Conservation (phyloP, 106 monocot genomes). For the Dendrobium nobile region DNA sequence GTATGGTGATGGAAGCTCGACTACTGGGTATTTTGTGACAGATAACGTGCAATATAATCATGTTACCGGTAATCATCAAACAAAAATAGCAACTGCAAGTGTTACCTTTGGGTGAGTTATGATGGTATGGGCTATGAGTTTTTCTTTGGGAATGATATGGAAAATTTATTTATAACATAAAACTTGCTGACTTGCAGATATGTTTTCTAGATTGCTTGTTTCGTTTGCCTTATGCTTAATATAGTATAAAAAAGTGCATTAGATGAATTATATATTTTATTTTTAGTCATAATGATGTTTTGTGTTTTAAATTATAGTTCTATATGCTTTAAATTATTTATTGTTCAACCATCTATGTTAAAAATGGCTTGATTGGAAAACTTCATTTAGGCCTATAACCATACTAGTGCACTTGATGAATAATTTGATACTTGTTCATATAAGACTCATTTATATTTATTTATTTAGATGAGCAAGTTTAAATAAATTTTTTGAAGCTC, state of each 20-base stretch:
- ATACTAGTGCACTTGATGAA: too few relatives aligned
- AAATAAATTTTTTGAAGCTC: too few relatives aligned
- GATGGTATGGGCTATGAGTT: not conserved
- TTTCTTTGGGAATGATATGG: not conserved
- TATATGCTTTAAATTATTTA: too few relatives aligned
- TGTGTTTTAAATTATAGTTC: too few relatives aligned
- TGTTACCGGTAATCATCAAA: slow-evolving; percentile 36
- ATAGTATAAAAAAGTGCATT: not conserved
- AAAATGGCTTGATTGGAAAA: too few relatives aligned
- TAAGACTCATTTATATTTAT: too few relatives aligned
- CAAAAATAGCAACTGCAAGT: slow-evolving; percentile 31
- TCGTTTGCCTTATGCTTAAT: not conserved
- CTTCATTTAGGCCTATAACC: too few relatives aligned
- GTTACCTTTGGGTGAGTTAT: slow-evolving; percentile 55
- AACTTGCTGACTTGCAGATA: not conserved
- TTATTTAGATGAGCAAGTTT: too few relatives aligned
- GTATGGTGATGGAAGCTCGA: slow-evolving; percentile 63
- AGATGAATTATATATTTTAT: too few relatives aligned
- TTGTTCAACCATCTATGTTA: too few relatives aligned
- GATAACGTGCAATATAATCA: slow-evolving; percentile 40
- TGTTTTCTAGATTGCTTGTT: not conserved
- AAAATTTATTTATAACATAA: not conserved
- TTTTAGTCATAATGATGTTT: too few relatives aligned
- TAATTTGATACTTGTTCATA: too few relatives aligned
- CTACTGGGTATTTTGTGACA: slow-evolving; percentile 44